Conservation (phyloP, 768 basidiomycete species). For the Phylloporus arenicola region DNA sequence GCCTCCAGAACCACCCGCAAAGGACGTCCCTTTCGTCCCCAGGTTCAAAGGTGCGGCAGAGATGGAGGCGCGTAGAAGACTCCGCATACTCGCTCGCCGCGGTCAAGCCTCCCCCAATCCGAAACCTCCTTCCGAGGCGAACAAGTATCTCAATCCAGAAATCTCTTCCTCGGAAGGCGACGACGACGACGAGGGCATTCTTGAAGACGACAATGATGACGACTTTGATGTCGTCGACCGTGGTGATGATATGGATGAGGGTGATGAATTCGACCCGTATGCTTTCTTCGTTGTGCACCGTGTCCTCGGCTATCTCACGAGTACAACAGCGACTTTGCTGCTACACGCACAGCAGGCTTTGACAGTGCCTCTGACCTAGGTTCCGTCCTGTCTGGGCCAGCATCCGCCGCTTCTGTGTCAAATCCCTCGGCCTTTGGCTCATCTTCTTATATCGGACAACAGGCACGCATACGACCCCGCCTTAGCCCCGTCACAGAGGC, state of each 20-base stretch:
- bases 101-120: conserved; percentile 29
- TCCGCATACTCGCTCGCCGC: conserved; percentile 61
- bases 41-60: conserved; percentile 81
- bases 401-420: conserved; percentile 46
- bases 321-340: conserved; percentile 59
- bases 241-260: conserved; percentile 53
- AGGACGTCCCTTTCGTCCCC: conserved; percentile 61
- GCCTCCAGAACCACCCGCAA: conserved; percentile 37
- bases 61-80: conserved; percentile 69
- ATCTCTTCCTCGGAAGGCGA: conserved; percentile 50
- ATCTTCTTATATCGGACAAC: conserved; percentile 37
- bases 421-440: conserved; percentile 51
- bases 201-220: conserved; percentile 43
- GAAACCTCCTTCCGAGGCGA: conserved; percentile 20
- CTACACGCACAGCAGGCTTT: conserved; percentile 48
- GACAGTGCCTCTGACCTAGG: conserved; percentile 60
- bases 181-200: conserved; percentile 40
- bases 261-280: conserved; percentile 78
- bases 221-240: conserved; percentile 48
- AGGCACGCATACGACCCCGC: conserved; percentile 38
- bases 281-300: conserved; percentile 26
- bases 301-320: background rate
- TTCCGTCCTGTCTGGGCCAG: conserved; percentile 52
- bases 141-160: conserved; percentile 43
- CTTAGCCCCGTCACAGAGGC: conserved; percentile 64